These are phyloP conservation scores for Phytophthora crassamura DNA, from an alignment of 352 stramenopile species.

Conservation along the genomic window DNA sequence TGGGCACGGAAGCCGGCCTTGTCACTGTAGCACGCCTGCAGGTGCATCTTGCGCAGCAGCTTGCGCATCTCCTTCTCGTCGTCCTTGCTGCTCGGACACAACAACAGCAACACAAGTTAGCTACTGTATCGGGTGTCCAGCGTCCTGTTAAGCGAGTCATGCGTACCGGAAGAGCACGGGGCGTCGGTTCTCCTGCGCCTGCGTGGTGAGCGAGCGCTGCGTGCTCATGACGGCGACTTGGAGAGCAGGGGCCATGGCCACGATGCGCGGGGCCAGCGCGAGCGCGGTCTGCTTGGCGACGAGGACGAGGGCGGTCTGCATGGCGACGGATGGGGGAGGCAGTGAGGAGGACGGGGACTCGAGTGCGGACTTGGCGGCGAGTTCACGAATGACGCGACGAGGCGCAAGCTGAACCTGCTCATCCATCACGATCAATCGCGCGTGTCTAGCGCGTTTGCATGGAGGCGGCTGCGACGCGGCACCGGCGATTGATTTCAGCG, in stretches of 20 bases:
- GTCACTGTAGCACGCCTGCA: conserved; percentile 68
- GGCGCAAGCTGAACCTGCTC: conserved; percentile 11
- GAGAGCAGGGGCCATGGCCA: conserved; percentile 25
- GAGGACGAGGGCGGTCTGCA: conserved; percentile 37
- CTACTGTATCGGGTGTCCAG: background rate
- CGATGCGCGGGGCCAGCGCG: conserved; percentile 21
- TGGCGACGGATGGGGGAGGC: conserved; percentile 6
- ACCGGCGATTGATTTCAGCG: background rate
- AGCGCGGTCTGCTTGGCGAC: conserved; percentile 35
- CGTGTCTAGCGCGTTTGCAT: conserved; percentile 34
- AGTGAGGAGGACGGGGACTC: no score
- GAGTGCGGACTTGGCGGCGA: conserved; percentile 21
- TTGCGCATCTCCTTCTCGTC: conserved; percentile 86
- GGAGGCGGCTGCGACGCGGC: conserved; percentile 5
- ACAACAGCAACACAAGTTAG: conserved; percentile 11
- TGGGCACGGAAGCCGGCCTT: conserved; percentile 58
- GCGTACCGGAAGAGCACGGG: conserved; percentile 35
- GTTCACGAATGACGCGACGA: conserved; percentile 34
- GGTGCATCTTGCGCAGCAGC: conserved; percentile 83
- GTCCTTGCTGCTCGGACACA: conserved; percentile 61
- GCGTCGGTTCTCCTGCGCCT: conserved; percentile 36
- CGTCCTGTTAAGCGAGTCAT: background rate
- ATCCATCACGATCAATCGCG: conserved; percentile 13
- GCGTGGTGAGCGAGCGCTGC: conserved; percentile 26
- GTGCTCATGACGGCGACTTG: conserved; percentile 36